Conservation (phyloP, 768 basidiomycete species). For the Infundibulicybe gibba region DNA sequence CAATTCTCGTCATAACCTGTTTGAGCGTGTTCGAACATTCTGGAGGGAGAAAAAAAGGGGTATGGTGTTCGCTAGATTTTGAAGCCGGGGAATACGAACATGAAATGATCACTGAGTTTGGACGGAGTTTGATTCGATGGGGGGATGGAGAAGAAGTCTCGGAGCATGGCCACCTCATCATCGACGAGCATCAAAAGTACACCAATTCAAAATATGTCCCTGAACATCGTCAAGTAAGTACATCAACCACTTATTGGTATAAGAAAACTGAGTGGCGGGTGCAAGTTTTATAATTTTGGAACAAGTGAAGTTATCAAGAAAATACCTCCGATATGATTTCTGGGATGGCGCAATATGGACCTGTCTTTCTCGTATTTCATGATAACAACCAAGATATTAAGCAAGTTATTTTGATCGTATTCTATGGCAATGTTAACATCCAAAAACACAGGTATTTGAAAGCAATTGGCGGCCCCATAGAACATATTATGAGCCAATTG, state of each 20-base stretch:
- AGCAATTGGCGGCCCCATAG: slow-evolving; percentile 47
- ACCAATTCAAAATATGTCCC: slow-evolving; percentile 62
- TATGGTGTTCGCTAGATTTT: slow-evolving; percentile 79
- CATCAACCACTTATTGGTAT: not conserved
- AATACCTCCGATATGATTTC: slow-evolving; percentile 37
- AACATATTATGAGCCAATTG: slow-evolving; percentile 48
- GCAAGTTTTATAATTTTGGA: slow-evolving; percentile 67
- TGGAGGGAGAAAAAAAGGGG: slow-evolving; percentile 63
- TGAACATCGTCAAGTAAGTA: slow-evolving; percentile 53
- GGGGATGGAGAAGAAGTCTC: slow-evolving; percentile 42
- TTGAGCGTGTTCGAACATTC: slow-evolving; percentile 63
- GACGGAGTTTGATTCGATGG: slow-evolving; percentile 66
- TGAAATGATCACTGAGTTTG: slow-evolving; percentile 73
- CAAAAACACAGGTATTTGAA: slow-evolving; percentile 44
- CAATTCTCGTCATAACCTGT: slow-evolving; percentile 52
- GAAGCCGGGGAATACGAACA: slow-evolving; percentile 84
- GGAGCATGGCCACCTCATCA: slow-evolving; percentile 57
- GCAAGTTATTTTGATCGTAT: slow-evolving; percentile 33
- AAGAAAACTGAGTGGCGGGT: too few species aligned
- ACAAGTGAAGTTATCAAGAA: slow-evolving; percentile 50
- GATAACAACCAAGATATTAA: slow-evolving; percentile 76
- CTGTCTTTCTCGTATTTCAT: slow-evolving; percentile 80
- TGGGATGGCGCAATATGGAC: slow-evolving; percentile 38
- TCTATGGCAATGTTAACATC: not conserved
- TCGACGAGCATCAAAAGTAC: slow-evolving; percentile 56